Percentiles rank a stretch among this genome's conserved stretches.
Evolutionary conservation across 768 basidiomycete genomes (phyloP).

Genomic region (Suillus fuscotomentosus): DNA sequence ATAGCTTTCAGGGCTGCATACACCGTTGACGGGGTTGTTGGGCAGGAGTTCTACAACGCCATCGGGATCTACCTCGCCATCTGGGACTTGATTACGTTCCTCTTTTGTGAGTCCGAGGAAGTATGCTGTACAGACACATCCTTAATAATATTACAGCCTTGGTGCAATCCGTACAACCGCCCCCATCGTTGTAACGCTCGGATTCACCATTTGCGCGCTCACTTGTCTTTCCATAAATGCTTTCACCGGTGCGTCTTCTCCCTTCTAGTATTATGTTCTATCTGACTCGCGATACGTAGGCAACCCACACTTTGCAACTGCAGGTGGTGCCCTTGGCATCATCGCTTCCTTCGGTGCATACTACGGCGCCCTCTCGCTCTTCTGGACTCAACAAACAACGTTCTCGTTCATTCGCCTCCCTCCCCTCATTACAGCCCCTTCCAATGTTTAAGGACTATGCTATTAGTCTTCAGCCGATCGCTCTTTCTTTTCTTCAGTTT

Average conservation of each 20-base stretch:
- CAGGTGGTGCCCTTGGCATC: conserved; percentile 25
- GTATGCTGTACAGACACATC: too few species aligned
- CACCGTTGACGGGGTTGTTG: conserved; percentile 21
- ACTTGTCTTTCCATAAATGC: conserved; percentile 22
- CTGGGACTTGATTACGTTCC: conserved; percentile 24
- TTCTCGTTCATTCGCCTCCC: conserved; percentile 26
- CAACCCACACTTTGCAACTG: conserved; percentile 22
- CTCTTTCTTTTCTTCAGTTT: neutral
- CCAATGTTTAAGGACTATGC: conserved; percentile 8
- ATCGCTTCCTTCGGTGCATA: conserved; percentile 28
- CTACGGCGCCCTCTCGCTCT: conserved; percentile 24
- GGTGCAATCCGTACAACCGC: conserved; percentile 26
- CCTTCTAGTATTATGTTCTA: neutral
- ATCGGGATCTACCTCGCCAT: conserved; percentile 28
- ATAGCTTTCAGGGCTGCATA: conserved; percentile 19
- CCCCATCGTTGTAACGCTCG: conserved; percentile 22
- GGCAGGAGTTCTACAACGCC: conserved; percentile 21
- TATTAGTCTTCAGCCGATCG: neutral
- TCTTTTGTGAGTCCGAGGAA: conserved; percentile 19
- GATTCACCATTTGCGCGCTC: conserved; percentile 22
- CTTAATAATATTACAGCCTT: conserved; percentile 12
- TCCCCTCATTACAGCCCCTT: conserved; percentile 17
- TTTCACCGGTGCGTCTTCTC: conserved; percentile 22
- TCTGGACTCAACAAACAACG: conserved; percentile 30
- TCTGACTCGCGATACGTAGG: conserved; percentile 13